phyloP scores from a whole-genome alignment of 345 rosid species.

The sweet orange (Citrus sinensis) region DNA sequence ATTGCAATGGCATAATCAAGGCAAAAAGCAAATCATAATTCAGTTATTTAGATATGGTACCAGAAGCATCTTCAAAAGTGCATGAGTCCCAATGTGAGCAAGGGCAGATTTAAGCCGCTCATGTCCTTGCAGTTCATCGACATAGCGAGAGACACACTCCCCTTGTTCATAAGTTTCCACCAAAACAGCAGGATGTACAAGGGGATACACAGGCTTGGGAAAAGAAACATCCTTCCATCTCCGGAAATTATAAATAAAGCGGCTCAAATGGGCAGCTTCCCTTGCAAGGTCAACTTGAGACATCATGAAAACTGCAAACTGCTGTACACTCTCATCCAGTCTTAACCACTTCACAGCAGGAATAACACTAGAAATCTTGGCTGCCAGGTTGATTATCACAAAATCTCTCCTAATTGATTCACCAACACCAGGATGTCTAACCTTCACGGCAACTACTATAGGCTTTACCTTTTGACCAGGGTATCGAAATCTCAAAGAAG shows the following conservation, averaged over 20 bases:
- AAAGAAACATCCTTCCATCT: slow-evolving; percentile 94
- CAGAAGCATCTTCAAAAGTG: slow-evolving; percentile 98
- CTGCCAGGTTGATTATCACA: slow-evolving; percentile 66
- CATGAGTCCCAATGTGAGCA: slow-evolving; percentile 96
- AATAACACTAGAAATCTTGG: slow-evolving; percentile 58
- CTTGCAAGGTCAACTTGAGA: slow-evolving; percentile 99
- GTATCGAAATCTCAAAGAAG: slow-evolving; percentile 68
- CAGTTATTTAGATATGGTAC: slow-evolving; percentile 29
- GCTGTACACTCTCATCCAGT: slow-evolving; percentile 93
- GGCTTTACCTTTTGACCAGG: slow-evolving; percentile 74
- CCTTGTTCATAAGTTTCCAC: slow-evolving; percentile 96
- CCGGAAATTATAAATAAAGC: slow-evolving; percentile 89
- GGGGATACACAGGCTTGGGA: slow-evolving; percentile 92
- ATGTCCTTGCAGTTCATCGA: slow-evolving; percentile 79
- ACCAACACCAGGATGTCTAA: slow-evolving; percentile 97
- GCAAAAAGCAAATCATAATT: not conserved
- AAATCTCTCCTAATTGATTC: slow-evolving; percentile 91
- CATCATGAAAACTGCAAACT: slow-evolving; percentile 93
- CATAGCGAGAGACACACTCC: slow-evolving; percentile 77
- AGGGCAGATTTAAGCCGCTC: slow-evolving; percentile 61
- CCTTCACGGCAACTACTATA: slow-evolving; percentile 88
- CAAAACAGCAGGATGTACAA: slow-evolving; percentile 95
- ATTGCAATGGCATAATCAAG: not conserved
- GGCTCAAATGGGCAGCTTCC: slow-evolving; percentile 96
- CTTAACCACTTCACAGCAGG: slow-evolving; percentile 94